Base-by-base conservation (phyloP, 2,329 filamentous ascomycete species). In the Fusarium sororula region DNA sequence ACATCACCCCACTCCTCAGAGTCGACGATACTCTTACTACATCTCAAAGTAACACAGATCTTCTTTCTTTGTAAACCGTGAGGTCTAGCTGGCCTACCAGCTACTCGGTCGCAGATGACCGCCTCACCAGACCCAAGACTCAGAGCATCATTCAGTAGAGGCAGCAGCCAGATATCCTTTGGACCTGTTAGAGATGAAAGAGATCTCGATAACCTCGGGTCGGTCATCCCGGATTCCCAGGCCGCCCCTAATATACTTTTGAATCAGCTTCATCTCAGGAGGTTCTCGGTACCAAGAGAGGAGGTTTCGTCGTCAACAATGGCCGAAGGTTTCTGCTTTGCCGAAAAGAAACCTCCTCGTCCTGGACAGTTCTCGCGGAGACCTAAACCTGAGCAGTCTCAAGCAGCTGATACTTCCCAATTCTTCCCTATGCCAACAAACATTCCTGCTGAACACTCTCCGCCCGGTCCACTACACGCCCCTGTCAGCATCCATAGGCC, bases 311-410 rank as follows among this genome's bases (percentile, higher is more conserved):
- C 76, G 44, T 51, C 63, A 22, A 64, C 44, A 14, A 74, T 79
- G n/a, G 63, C 74, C 20, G 64, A 75, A 39, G 77, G 73, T 6
- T 79, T 79, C 63, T 71, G 48, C 17, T 79, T 70, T 64, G 48
- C 68, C 30, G 60, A 63, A 20, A 75, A 70, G 42, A 53, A 73
- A 38, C 72, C 75, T 37, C 68, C 57, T 54, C 75, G 70, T 9
- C 75, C 73, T 37, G 70, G 75, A 6, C 77, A 78, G 42, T 79
- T 75, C 45, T 76, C 68, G 42, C 63, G 64, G 30, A 62, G 54
- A 22, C 77, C 75, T 24, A 62, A 71, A 32, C 60, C 47, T n/a
- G 64, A 70, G 11, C 48, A 44, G 22, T n/a, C 57, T 39, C 71
- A 66, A 39, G 7, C 32, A 17, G 26, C 8, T 6, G n/a, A 41